These are phyloP conservation scores for Psilocybe mexicana DNA, from an alignment of 1,284 basidiomycete genomes.

Conservation along the genomic window DNA sequence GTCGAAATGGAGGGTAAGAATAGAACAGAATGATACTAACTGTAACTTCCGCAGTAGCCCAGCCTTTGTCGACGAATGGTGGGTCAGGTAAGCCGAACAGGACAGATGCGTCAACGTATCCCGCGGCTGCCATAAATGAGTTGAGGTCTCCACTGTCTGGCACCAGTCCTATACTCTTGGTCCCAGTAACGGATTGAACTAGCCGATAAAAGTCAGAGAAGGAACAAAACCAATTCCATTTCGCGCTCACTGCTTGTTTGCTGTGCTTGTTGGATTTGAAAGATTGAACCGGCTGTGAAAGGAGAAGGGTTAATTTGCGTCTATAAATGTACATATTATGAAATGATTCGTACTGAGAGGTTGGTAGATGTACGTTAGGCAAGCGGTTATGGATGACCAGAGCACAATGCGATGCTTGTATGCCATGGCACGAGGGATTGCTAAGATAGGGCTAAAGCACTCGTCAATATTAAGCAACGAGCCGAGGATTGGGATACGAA, in stretches of 20 bases:
- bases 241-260: slow-evolving; percentile 35
- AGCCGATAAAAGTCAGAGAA: not conserved
- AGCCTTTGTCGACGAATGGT: slow-evolving; percentile 48
- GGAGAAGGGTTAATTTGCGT: not conserved
- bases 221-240: not conserved
- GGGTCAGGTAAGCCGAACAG: slow-evolving; percentile 51
- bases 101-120: slow-evolving; percentile 44
- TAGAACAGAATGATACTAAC: slow-evolving; percentile 30
- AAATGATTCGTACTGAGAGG: slow-evolving; percentile 40
- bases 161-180: slow-evolving; percentile 41
- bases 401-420: slow-evolving; percentile 54
- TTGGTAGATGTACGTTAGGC: slow-evolving; percentile 46
- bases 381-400: slow-evolving; percentile 46
- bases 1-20: not conserved
- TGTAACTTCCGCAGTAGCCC: slow-evolving; percentile 52
- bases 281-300: slow-evolving; percentile 51
- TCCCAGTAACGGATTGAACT: slow-evolving; percentile 43
- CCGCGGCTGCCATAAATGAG: slow-evolving; percentile 59
- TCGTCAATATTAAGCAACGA: slow-evolving; percentile 1
- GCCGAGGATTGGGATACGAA: slow-evolving; percentile 20
- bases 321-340: not conserved
- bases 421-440: slow-evolving; percentile 41
- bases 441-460: slow-evolving; percentile 31
- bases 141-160: slow-evolving; percentile 45
- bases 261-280: slow-evolving; percentile 46